These are phyloP conservation scores for Parasitella parasitica DNA, from an alignment of 371 early-diverging fungal species.

Conservation along the genomic window DNA sequence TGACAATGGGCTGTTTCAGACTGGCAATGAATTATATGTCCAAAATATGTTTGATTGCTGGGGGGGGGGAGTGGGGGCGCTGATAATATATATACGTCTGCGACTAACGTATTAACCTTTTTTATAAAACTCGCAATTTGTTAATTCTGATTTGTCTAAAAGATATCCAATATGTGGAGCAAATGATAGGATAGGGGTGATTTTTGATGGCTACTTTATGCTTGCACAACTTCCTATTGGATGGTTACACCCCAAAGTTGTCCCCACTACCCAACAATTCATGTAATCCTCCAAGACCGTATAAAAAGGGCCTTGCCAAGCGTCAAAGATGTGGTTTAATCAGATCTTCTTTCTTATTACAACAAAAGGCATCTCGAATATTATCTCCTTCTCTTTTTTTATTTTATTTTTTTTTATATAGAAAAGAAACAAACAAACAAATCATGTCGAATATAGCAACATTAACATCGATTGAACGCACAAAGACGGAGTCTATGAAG, in stretches of 20 bases:
- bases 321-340: background rate
- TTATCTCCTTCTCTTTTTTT: slow-evolving; percentile 1
- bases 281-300: background rate
- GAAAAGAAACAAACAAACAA: background rate
- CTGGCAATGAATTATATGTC: background rate
- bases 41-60: no score
- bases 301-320: slow-evolving; percentile 1
- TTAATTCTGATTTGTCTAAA: slow-evolving; percentile 1
- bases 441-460: slow-evolving; percentile 27
- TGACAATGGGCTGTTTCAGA: slow-evolving; percentile 4
- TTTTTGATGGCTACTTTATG: background rate
- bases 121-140: background rate
- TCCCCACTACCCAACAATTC: slow-evolving; percentile 36
- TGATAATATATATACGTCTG: no score
- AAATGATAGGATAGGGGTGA: background rate
- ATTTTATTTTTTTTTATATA: background rate
- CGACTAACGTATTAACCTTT: background rate
- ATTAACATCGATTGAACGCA: slow-evolving; percentile 27
- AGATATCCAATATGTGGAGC: background rate
- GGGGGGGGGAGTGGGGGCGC: no score
- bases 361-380: no score
- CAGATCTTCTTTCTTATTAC: background rate
- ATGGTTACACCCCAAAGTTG: slow-evolving; percentile 33
- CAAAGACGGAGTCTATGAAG: slow-evolving; percentile 49
- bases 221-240: slow-evolving; percentile 27